Evolutionary conservation across 2,329 filamentous ascomycete genomes (phyloP).

Genomic region (Aspergillus thermomutatus): DNA sequence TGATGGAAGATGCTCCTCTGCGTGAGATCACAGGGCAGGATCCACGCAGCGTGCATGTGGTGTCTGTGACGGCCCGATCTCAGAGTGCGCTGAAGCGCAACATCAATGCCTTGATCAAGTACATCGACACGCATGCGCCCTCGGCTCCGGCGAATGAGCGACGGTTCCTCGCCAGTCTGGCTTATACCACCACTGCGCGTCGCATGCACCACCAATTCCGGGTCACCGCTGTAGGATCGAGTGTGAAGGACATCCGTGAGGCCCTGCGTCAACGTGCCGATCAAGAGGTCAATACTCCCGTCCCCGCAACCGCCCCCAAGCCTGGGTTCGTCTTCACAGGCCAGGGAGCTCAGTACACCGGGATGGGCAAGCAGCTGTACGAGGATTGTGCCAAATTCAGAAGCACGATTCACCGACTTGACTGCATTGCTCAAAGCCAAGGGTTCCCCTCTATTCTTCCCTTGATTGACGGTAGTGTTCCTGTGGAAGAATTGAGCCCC

Average conservation of each 20-base stretch:
- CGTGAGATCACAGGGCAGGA: constrained; percentile 37
- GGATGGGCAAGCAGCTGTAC: constrained; percentile 36
- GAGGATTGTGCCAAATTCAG: constrained; percentile 30
- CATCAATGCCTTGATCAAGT: constrained; percentile 50
- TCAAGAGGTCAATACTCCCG: constrained; percentile 24
- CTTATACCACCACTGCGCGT: constrained; percentile 64
- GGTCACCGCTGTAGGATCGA: constrained; percentile 27
- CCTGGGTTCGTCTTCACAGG: constrained; percentile 39
- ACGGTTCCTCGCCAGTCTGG: constrained; percentile 51
- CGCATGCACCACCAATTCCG: constrained; percentile 40
- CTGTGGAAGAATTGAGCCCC: constrained; percentile 29
- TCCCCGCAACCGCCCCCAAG: constrained; percentile 25
- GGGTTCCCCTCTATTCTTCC: constrained; percentile 37
- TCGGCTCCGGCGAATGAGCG: constrained; percentile 21
- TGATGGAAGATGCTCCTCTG: constrained; percentile 59
- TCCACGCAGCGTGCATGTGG: constrained; percentile 53
- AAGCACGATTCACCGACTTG: constrained; percentile 27
- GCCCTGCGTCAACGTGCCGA: constrained; percentile 22
- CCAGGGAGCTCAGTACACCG: constrained; percentile 38
- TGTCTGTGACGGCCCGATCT: constrained; percentile 56
- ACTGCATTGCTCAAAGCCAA: constrained; percentile 30
- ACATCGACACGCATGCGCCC: constrained; percentile 49
- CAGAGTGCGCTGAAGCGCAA: constrained; percentile 47
- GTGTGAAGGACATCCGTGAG: constrained; percentile 26
- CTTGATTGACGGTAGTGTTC: constrained; percentile 30